Conservation (phyloP, 768 basidiomycete species). For the Pleurotus pulmonarius region DNA sequence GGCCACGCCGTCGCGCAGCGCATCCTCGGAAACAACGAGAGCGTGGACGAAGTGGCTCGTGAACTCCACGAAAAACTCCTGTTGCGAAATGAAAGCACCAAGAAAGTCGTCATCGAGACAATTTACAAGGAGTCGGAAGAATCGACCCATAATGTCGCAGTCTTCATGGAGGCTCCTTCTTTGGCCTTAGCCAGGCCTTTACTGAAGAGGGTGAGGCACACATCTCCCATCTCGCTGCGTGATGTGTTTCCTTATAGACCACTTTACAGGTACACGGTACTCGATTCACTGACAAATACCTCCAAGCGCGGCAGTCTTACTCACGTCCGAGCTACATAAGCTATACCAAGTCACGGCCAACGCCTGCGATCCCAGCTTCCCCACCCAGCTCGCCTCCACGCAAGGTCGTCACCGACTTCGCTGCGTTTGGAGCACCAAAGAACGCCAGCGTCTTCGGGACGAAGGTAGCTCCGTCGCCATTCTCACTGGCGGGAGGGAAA, state of each 20-base stretch:
- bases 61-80: slow-evolving; percentile 91
- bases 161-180: slow-evolving; percentile 72
- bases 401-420: slow-evolving; percentile 87
- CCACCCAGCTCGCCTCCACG: slow-evolving; percentile 71
- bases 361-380: slow-evolving; percentile 29
- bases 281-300: slow-evolving; percentile 95
- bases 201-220: slow-evolving; percentile 66
- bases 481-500: slow-evolving; percentile 74
- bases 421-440: slow-evolving; percentile 75
- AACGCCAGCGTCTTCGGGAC: slow-evolving; percentile 81
- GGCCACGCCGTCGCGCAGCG: slow-evolving; percentile 90
- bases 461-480: slow-evolving; percentile 76
- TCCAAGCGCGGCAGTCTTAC: slow-evolving; percentile 63
- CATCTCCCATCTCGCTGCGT: too few relatives aligned
- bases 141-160: slow-evolving; percentile 83
- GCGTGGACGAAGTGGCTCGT: slow-evolving; percentile 93
- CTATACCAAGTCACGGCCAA: slow-evolving; percentile 28
- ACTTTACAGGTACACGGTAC: slow-evolving; percentile 80
- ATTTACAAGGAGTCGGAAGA: slow-evolving; percentile 93
- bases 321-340: slow-evolving; percentile 51
- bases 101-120: slow-evolving; percentile 93
- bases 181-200: slow-evolving; percentile 71
- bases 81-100: slow-evolving; percentile 93
- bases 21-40: slow-evolving; percentile 90
- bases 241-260: neutral